Conservation (phyloP, 495 filamentous ascomycete genomes). For the Penicillium cosmopolitanum region DNA sequence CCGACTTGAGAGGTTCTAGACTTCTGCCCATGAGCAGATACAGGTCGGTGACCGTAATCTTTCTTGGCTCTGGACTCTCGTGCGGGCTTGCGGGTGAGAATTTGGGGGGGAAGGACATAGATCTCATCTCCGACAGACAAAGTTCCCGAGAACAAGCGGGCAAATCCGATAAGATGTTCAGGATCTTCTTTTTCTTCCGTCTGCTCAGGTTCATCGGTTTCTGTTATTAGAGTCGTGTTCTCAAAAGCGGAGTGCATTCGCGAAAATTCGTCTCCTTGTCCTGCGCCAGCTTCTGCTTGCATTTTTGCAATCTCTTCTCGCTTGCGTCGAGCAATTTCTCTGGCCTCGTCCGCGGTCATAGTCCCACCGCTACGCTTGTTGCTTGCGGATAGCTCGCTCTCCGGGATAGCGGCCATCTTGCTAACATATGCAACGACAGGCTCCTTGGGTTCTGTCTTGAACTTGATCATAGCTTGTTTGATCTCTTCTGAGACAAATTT, state of each 20-base stretch:
- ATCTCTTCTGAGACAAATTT: conserved; percentile 67
- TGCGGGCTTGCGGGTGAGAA: conserved; percentile 83
- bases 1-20: conserved; percentile 78
- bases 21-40: conserved; percentile 96
- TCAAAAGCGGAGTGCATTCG: conserved; percentile 60
- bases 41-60: conserved; percentile 81
- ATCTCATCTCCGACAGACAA: conserved; percentile 86
- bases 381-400: conserved; percentile 86
- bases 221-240: conserved; percentile 53
- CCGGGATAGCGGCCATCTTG: conserved; percentile 95
- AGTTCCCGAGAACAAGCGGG: conserved; percentile 88
- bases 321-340: conserved; percentile 85
- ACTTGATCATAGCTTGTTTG: conserved; percentile 78
- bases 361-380: conserved; percentile 62
- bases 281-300: conserved; percentile 59
- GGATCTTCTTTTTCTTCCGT: conserved; percentile 60
- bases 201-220: conserved; percentile 40
- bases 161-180: conserved; percentile 94
- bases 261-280: conserved; percentile 42
- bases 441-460: conserved; percentile 66
- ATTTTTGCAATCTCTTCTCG: conserved; percentile 81
- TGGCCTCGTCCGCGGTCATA: conserved; percentile 85
- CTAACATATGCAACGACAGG: conserved; percentile 95
- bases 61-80: conserved; percentile 74
- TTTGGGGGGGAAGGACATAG: conserved; percentile 90